These are phyloP conservation scores for Mrakia frigida DNA, from an alignment of 768 basidiomycete species.

Conservation along the genomic window DNA sequence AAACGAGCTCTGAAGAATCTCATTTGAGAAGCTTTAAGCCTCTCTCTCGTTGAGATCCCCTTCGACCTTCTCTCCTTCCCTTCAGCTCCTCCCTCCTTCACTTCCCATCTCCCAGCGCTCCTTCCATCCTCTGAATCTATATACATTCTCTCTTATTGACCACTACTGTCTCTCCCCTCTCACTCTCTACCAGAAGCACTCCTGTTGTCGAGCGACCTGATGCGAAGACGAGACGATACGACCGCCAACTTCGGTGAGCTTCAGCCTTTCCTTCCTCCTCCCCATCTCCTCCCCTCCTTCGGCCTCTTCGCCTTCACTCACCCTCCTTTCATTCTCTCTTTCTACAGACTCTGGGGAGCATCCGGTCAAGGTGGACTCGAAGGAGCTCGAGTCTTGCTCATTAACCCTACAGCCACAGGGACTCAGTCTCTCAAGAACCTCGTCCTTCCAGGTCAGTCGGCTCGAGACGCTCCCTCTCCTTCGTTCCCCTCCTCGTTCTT, in stretches of 20 bases:
- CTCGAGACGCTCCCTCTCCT: background rate
- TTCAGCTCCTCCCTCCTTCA: background rate
- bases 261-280: background rate
- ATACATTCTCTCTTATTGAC: no score
- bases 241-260: constrained; percentile 81
- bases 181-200: background rate
- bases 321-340: background rate
- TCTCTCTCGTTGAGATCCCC: no score
- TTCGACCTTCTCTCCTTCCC: background rate
- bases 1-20: no score
- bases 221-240: constrained; percentile 82
- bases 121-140: no score
- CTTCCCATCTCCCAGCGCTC: no score
- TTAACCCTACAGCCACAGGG: constrained; percentile 74
- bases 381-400: constrained; percentile 69
- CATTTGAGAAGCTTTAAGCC: no score
- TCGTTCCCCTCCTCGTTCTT: background rate
- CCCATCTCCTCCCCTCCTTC: background rate
- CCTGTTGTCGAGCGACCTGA: constrained; percentile 56
- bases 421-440: constrained; percentile 92
- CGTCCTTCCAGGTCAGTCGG: constrained; percentile 66
- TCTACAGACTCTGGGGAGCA: constrained; percentile 77
- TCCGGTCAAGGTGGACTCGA: constrained; percentile 87
- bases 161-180: no score
- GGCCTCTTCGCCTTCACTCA: background rate